Percentiles rank a stretch among this genome's conserved stretches.
Conservation (phyloP, 2,329 filamentous ascomycete genomes). For the Nigrospora sphaerica region DNA sequence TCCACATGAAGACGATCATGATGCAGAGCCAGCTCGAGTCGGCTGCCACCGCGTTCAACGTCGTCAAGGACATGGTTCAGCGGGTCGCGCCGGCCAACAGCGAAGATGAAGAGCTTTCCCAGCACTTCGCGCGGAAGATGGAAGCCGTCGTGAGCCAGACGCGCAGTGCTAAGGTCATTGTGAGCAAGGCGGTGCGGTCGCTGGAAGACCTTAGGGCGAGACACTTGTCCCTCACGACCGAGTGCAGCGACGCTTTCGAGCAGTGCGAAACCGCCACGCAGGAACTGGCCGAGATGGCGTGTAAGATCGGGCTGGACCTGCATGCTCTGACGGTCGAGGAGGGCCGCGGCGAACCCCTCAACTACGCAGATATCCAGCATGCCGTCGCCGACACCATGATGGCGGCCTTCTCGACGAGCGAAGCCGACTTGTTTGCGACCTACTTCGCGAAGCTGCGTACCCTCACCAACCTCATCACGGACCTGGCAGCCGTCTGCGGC, state of each 20-base stretch:
- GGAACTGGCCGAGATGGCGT: slow-evolving; percentile 59
- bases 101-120: slow-evolving; percentile 60
- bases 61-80: slow-evolving; percentile 60
- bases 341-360: slow-evolving; percentile 60
- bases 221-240: slow-evolving; percentile 64
- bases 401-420: slow-evolving; percentile 43
- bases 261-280: slow-evolving; percentile 58
- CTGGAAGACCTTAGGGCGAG: slow-evolving; percentile 71
- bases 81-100: slow-evolving; percentile 47
- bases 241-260: slow-evolving; percentile 63
- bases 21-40: slow-evolving; percentile 80
- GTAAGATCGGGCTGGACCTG: slow-evolving; percentile 60
- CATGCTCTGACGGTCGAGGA: slow-evolving; percentile 64
- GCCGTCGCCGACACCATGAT: slow-evolving; percentile 52
- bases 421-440: slow-evolving; percentile 63
- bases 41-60: slow-evolving; percentile 59
- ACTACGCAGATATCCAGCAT: slow-evolving; percentile 57
- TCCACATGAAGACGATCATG: slow-evolving; percentile 69
- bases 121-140: slow-evolving; percentile 62
- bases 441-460: slow-evolving; percentile 61
- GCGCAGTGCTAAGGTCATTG: slow-evolving; percentile 75
- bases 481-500: slow-evolving; percentile 62
- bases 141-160: slow-evolving; percentile 69
- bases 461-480: slow-evolving; percentile 57
- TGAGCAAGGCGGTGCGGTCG: slow-evolving; percentile 69